A percentile compares a stretch with the other conserved stretches of the same genome.
phyloP scores from a whole-genome alignment of 2,329 filamentous ascomycete genomes.

The Alternaria ventricosa region DNA sequence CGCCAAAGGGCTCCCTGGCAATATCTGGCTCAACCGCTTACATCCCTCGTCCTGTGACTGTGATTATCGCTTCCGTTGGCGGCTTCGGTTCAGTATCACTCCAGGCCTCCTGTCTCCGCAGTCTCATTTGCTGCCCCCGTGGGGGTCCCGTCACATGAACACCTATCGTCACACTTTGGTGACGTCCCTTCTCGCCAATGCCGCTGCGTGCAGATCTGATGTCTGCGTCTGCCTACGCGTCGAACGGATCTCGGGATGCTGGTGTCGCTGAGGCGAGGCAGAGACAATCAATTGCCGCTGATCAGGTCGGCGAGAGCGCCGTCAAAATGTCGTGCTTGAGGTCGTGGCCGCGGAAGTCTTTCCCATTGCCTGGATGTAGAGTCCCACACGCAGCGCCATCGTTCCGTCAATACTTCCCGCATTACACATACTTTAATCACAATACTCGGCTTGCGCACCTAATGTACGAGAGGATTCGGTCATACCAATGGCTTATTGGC shows the following conservation, averaged over 20 bases:
- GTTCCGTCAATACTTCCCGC: conserved; percentile 29
- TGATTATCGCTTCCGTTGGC: conserved; percentile 28
- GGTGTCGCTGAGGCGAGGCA: conserved; percentile 4
- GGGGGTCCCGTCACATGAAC: conserved; percentile 37
- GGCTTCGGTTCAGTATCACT: conserved; percentile 24
- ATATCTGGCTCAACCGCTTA: conserved; percentile 39
- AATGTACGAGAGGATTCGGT: not conserved
- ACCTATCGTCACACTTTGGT: conserved; percentile 15
- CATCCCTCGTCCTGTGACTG: conserved; percentile 34
- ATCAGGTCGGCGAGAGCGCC: conserved; percentile 16
- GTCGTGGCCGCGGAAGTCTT: conserved; percentile 17
- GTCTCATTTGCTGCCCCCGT: conserved; percentile 38
- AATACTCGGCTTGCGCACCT: not conserved
- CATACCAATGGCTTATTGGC: conserved; percentile 5
- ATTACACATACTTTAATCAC: conserved; percentile 9
- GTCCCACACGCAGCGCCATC: conserved; percentile 17
- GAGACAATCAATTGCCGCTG: conserved; percentile 16
- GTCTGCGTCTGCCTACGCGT: conserved; percentile 19
- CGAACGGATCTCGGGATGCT: conserved; percentile 4
- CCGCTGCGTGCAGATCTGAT: conserved; percentile 22
- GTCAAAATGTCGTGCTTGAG: conserved; percentile 13
- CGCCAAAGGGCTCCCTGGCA: conserved; percentile 45
- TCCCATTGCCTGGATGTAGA: conserved; percentile 19
- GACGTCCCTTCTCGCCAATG: conserved; percentile 22
- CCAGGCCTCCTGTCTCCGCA: conserved; percentile 27